Conservation (phyloP, 805 yeast genomes). For the Lipomyces spencermartinsiae region DNA sequence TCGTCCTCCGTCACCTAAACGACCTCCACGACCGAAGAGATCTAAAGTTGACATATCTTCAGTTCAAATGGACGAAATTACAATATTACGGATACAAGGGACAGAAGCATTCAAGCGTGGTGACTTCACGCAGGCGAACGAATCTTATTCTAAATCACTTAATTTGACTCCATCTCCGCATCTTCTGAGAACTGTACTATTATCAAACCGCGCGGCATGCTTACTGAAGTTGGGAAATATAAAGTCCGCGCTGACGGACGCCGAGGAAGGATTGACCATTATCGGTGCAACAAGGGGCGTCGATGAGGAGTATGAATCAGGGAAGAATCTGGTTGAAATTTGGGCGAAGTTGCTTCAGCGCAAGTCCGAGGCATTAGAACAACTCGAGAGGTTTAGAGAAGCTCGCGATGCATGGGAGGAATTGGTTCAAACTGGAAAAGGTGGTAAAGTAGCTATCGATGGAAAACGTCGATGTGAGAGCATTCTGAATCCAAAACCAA, state of each 20-base stretch:
- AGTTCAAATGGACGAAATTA: slow-evolving; percentile 44
- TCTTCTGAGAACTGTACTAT: slow-evolving; percentile 67
- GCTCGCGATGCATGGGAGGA: slow-evolving; percentile 67
- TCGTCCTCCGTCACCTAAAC: slow-evolving; percentile 5
- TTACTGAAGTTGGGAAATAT: slow-evolving; percentile 73
- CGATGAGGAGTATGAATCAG: slow-evolving; percentile 54
- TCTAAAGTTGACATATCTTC: slow-evolving; percentile 42
- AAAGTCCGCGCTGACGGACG: slow-evolving; percentile 55
- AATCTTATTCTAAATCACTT: slow-evolving; percentile 63
- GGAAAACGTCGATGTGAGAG: slow-evolving; percentile 80
- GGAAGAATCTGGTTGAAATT: slow-evolving; percentile 66
- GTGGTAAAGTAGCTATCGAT: slow-evolving; percentile 69
- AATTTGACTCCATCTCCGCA: slow-evolving; percentile 67
- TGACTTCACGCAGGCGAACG: slow-evolving; percentile 72
- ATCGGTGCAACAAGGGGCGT: slow-evolving; percentile 50
- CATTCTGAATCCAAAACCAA: slow-evolving; percentile 62
- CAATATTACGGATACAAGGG: slow-evolving; percentile 54
- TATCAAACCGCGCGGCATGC: slow-evolving; percentile 77
- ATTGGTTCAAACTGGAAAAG: slow-evolving; percentile 71
- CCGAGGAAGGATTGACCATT: slow-evolving; percentile 56
- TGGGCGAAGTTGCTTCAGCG: slow-evolving; percentile 73
- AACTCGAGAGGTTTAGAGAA: slow-evolving; percentile 69
- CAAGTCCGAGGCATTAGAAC: slow-evolving; percentile 85
- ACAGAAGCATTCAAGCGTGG: slow-evolving; percentile 75
- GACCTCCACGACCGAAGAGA: slow-evolving; percentile 25